These are phyloP conservation scores for Komagataea norvegica DNA, from an alignment of 1,139 yeast species.

Conservation along the genomic window DNA sequence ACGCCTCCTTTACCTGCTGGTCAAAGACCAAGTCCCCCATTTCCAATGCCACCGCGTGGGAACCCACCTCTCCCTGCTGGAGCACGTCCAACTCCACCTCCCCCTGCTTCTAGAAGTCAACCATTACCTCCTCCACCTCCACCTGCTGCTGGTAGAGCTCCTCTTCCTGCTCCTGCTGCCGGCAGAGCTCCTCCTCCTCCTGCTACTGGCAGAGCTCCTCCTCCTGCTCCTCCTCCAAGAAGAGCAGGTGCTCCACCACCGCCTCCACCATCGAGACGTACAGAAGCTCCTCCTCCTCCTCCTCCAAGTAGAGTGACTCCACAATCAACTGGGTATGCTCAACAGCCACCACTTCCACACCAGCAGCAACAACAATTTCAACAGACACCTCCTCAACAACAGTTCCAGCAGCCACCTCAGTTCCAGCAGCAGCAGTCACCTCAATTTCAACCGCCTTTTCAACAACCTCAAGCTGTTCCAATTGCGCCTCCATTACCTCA, in stretches of 20 bases:
- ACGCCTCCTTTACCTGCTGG: slow-evolving; percentile 34
- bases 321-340: slow-evolving; percentile 21
- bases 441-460: slow-evolving; percentile 21
- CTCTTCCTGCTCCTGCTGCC: slow-evolving; percentile 29
- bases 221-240: slow-evolving; percentile 28
- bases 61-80: slow-evolving; percentile 32
- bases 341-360: slow-evolving; percentile 27
- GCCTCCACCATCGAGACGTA: slow-evolving; percentile 36
- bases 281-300: slow-evolving; percentile 32
- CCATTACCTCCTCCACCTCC: slow-evolving; percentile 17
- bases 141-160: slow-evolving; percentile 24
- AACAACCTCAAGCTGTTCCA: slow-evolving; percentile 24
- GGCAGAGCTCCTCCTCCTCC: slow-evolving; percentile 20
- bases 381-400: slow-evolving; percentile 22
- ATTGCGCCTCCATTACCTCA: slow-evolving; percentile 16
- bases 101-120: slow-evolving; percentile 27
- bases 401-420: slow-evolving; percentile 8
- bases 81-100: slow-evolving; percentile 8
- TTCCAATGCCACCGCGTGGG: neutral
- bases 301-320: slow-evolving; percentile 23
- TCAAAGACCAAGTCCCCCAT: slow-evolving; percentile 6
- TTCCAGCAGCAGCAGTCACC: slow-evolving; percentile 10
- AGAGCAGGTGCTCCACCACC: slow-evolving; percentile 30
- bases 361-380: too few relatives aligned
- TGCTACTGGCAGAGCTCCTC: slow-evolving; percentile 25